Conservation (phyloP, 1,139 yeast species). For the Pichia sp. region DNA sequence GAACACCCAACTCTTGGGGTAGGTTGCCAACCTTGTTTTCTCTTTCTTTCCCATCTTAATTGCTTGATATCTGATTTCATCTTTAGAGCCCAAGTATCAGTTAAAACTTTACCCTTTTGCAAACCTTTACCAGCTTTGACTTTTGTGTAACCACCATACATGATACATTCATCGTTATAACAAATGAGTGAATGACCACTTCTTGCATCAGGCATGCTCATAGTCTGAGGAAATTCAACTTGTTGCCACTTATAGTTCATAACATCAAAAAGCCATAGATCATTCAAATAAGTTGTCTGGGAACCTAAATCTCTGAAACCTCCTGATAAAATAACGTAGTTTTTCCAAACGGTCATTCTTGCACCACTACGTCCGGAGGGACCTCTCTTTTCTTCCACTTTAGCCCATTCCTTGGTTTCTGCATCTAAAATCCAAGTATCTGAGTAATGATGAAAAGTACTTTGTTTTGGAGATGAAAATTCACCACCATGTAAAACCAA, state of each 20-base stretch:
- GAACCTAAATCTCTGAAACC: slow-evolving; percentile 90
- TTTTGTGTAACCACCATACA: slow-evolving; percentile 93
- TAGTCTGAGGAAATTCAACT: slow-evolving; percentile 78
- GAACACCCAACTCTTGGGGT: slow-evolving; percentile 94
- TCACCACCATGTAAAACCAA: slow-evolving; percentile 91
- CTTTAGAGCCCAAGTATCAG: slow-evolving; percentile 81
- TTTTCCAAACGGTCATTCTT: slow-evolving; percentile 86
- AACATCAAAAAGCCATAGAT: slow-evolving; percentile 89
- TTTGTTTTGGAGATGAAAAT: slow-evolving; percentile 92
- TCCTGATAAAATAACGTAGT: slow-evolving; percentile 76
- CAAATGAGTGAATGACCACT: slow-evolving; percentile 90
- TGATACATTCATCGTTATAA: slow-evolving; percentile 66
- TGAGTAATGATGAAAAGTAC: slow-evolving; percentile 92
- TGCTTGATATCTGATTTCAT: slow-evolving; percentile 83
- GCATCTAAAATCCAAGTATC: slow-evolving; percentile 93
- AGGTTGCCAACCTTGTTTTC: slow-evolving; percentile 84
- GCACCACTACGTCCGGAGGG: slow-evolving; percentile 93
- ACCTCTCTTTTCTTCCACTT: slow-evolving; percentile 61
- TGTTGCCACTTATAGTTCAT: slow-evolving; percentile 87
- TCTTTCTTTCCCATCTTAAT: slow-evolving; percentile 81
- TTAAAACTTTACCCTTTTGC: slow-evolving; percentile 87
- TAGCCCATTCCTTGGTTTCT: slow-evolving; percentile 81
- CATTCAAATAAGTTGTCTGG: slow-evolving; percentile 75
- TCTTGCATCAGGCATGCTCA: slow-evolving; percentile 80
- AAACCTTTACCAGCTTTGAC: slow-evolving; percentile 84